These are phyloP conservation scores for Puya raimondii DNA, from an alignment of 176 grass and related monocot species.

Conservation along the genomic window DNA sequence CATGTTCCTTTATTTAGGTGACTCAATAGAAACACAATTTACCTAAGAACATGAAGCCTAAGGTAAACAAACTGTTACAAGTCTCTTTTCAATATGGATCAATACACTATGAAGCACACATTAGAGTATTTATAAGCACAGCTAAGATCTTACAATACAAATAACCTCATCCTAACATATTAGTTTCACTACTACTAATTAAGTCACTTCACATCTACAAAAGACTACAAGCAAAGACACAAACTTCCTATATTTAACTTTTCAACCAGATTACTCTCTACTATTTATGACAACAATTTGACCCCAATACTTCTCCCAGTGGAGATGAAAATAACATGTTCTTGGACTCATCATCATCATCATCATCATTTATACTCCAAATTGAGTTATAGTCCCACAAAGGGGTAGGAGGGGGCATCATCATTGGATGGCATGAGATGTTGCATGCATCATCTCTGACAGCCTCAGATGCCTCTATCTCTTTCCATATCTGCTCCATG, in stretches of 20 bases:
- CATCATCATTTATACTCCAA: conserved; percentile 56
- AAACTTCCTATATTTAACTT: conserved; percentile 26
- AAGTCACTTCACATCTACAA: conserved; percentile 38
- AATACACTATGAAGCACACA: conserved; percentile 30
- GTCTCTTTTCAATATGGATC: not conserved
- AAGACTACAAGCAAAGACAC: conserved; percentile 22
- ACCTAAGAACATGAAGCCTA: too few relatives aligned
- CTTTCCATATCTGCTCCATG: conserved; percentile 91
- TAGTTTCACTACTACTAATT: conserved; percentile 23
- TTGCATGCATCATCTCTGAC: conserved; percentile 22
- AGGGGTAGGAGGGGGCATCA: not conserved
- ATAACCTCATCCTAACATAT: conserved; percentile 28
- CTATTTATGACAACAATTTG: conserved; percentile 2
- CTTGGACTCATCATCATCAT: conserved; percentile 32
- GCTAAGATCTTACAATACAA: conserved; percentile 26
- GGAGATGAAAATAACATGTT: conserved; percentile 5
- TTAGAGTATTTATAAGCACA: conserved; percentile 26
- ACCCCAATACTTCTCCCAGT: conserved; percentile 9
- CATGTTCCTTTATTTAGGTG: too few relatives aligned
- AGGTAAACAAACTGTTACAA: too few relatives aligned
- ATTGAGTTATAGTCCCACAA: conserved; percentile 37
- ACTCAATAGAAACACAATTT: too few relatives aligned
- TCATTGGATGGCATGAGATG: conserved; percentile 16
- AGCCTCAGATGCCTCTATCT: conserved; percentile 49
- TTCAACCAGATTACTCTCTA: conserved; percentile 28